Conservation (phyloP, 208 protist species). For the Acanthamoeba polyphaga region DNA sequence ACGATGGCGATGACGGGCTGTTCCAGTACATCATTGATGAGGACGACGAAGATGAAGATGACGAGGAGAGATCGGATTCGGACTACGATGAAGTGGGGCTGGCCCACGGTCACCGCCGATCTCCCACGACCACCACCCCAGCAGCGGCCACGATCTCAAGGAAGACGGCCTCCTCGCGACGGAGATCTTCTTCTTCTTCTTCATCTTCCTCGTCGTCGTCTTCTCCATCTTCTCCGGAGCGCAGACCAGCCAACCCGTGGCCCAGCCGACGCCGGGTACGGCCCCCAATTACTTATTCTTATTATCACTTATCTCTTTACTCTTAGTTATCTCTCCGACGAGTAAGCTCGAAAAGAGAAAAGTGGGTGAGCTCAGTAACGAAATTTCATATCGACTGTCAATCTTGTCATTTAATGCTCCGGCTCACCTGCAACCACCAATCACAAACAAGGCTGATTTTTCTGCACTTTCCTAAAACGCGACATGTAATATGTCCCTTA, state of each 20-base stretch:
- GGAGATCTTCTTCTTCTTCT: not conserved
- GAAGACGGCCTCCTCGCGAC: not conserved
- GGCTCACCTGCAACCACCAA: too few relatives aligned
- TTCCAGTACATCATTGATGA: not conserved
- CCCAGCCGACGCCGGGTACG: not conserved
- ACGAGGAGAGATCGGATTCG: not conserved
- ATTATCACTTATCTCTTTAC: not conserved
- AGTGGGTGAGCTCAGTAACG: not conserved
- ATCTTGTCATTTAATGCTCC: not conserved
- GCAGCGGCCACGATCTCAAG: not conserved
- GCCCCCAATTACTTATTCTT: not conserved
- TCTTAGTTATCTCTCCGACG: not conserved
- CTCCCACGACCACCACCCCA: not conserved
- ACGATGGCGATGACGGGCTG: not conserved
- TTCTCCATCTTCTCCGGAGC: not conserved
- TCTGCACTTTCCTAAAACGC: too few relatives aligned
- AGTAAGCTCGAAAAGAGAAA: not conserved
- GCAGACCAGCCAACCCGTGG: not conserved
- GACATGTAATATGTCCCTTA: not conserved
- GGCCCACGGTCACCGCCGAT: not conserved
- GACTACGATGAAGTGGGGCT: not conserved
- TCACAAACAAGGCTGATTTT: too few relatives aligned
- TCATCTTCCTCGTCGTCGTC: not conserved
- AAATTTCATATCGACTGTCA: not conserved
- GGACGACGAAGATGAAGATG: not conserved